phyloP scores from a whole-genome alignment of 106 monocot species.

The Apostasia shenzhenica region DNA sequence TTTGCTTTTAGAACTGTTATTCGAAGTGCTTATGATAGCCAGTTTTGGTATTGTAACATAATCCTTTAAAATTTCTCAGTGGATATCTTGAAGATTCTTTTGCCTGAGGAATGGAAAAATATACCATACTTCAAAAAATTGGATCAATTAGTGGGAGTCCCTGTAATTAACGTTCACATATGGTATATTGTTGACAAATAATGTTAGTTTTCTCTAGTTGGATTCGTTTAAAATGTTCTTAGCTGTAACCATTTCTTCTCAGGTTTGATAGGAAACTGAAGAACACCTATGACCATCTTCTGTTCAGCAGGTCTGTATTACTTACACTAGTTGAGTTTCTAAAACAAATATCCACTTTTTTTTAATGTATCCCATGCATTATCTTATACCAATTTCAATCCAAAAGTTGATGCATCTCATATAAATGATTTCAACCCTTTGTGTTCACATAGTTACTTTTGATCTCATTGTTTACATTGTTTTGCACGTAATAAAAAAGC shows the following conservation, averaged over 20 bases:
- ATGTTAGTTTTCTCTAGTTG: not conserved
- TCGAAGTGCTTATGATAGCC: not conserved
- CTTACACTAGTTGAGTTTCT: constrained; percentile 1
- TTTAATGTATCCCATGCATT: constrained; percentile 1
- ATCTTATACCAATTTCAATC: not conserved
- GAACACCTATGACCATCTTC: constrained; percentile 95
- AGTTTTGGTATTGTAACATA: not conserved
- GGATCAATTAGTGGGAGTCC: constrained; percentile 92
- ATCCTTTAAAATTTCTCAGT: constrained; percentile 34
- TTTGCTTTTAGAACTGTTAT: constrained; percentile 1
- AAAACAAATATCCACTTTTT: not conserved
- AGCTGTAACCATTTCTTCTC: constrained; percentile 13
- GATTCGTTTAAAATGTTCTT: not conserved
- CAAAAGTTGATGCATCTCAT: not conserved
- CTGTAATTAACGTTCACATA: constrained; percentile 97
- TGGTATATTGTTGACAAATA: constrained; percentile 29
- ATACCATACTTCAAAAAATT: constrained; percentile 82
- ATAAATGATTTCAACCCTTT: not conserved
- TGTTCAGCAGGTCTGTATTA: constrained; percentile 81
- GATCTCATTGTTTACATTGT: not conserved
- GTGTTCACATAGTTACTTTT: not conserved
- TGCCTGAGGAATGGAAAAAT: constrained; percentile 90
- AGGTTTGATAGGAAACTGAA: constrained; percentile 99
- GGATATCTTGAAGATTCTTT: constrained; percentile 94
- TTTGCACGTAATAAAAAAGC: not conserved